These are phyloP conservation scores for Gracilaria caudata DNA, from an alignment of 23 red algal genomes.

Conservation along the genomic window DNA sequence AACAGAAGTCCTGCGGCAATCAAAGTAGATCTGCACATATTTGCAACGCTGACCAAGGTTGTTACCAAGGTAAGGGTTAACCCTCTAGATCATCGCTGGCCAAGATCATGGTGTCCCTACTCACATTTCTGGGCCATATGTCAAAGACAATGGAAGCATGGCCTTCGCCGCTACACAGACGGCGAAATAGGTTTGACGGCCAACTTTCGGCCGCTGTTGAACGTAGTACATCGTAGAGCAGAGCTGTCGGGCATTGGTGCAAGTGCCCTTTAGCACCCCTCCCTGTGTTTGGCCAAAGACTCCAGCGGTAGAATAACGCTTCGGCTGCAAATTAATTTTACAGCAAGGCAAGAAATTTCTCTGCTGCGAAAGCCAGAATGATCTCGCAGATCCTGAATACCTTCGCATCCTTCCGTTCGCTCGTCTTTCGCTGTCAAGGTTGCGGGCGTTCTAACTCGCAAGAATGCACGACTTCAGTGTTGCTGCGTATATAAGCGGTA, in stretches of 20 bases:
- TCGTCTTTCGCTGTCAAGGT: too few species aligned
- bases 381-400: constrained; percentile 1
- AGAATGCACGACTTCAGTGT: not conserved
- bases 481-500: not conserved
- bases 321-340: not conserved
- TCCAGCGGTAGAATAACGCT: too few species aligned
- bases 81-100: constrained; percentile 37
- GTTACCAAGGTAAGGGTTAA: constrained; percentile 4
- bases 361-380: not conserved
- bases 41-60: not conserved
- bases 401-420: not conserved
- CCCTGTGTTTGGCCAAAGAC: too few species aligned
- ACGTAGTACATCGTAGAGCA: too few species aligned
- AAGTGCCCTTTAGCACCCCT: too few species aligned
- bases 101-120: not conserved
- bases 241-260: too few species aligned
- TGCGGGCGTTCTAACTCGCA: too few species aligned
- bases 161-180: not conserved
- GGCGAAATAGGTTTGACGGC: not conserved
- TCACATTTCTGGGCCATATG: not conserved
- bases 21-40: not conserved
- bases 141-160: constrained; percentile 11
- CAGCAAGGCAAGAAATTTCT: not conserved
- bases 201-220: too few species aligned
- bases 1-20: not conserved